These are phyloP conservation scores for Mytilinidion resinicola DNA, from an alignment of 495 filamentous ascomycete genomes.

Conservation along the genomic window DNA sequence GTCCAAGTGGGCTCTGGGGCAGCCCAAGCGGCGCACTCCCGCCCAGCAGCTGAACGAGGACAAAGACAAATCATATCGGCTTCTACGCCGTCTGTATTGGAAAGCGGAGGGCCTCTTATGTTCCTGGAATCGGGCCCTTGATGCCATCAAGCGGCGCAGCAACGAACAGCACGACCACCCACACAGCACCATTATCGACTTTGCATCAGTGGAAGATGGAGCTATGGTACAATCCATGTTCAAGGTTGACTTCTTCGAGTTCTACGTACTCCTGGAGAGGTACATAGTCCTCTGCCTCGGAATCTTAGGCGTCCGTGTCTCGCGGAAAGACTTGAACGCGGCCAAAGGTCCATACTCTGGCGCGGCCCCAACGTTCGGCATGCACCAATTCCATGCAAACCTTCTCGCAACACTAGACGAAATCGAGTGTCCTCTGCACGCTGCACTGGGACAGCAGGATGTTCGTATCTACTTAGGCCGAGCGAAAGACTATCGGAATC, in stretches of 20 bases:
- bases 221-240: slow-evolving; percentile 44
- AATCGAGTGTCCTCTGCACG: slow-evolving; percentile 44
- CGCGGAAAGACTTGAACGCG: not conserved
- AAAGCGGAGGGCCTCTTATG: slow-evolving; percentile 18
- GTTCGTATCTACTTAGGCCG: slow-evolving; percentile 45
- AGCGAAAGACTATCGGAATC: slow-evolving; percentile 60
- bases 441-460: slow-evolving; percentile 44
- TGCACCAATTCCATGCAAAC: slow-evolving; percentile 58
- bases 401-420: slow-evolving; percentile 52
- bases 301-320: slow-evolving; percentile 48
- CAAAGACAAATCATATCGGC: slow-evolving; percentile 16
- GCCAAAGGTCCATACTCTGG: slow-evolving; percentile 10
- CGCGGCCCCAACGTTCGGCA: slow-evolving; percentile 15
- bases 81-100: slow-evolving; percentile 19
- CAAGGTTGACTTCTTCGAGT: slow-evolving; percentile 66
- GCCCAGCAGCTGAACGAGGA: slow-evolving; percentile 19
- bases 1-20: not conserved
- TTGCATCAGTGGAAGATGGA: not conserved
- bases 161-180: not conserved
- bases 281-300: slow-evolving; percentile 55
- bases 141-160: slow-evolving; percentile 9
- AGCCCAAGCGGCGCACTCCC: not conserved
- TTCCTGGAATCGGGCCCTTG: slow-evolving; percentile 16
- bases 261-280: slow-evolving; percentile 60
- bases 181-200: slow-evolving; percentile 5